Evolutionary conservation across 73 alveolate genomes (phyloP).

Genomic region (Paramecium primaurelia): DNA sequence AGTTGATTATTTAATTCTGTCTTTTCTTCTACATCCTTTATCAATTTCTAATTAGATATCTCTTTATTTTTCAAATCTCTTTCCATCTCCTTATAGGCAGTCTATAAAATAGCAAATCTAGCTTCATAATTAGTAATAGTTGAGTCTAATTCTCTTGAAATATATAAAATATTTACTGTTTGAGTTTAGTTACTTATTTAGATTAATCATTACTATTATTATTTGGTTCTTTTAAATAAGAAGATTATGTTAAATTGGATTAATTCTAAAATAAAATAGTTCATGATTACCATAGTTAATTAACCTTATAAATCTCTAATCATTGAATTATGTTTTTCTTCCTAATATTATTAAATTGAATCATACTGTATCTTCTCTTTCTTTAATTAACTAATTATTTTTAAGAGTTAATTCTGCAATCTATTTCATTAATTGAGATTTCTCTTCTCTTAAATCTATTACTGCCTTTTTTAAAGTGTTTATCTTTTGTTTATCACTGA

Average conservation of each 20-base stretch:
- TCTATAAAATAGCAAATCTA: neutral
- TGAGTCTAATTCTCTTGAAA: neutral
- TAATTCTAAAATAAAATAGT: neutral
- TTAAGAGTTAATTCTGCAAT: neutral
- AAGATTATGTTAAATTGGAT: neutral
- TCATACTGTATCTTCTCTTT: neutral
- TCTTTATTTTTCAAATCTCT: neutral
- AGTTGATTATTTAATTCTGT: neutral
- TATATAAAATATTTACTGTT: neutral
- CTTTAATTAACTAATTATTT: neutral
- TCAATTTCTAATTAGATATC: neutral
- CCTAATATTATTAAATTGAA: neutral
- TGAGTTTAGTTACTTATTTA: neutral
- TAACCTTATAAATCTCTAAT: neutral
- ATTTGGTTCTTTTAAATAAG: neutral
- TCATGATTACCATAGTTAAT: neutral
- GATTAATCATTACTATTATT: neutral
- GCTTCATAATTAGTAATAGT: neutral
- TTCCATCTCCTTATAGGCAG: slow-evolving; percentile 16
- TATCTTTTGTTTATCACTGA: neutral
- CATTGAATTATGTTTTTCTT: neutral
- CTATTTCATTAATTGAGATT: neutral
- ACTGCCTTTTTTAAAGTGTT: slow-evolving; percentile 21
- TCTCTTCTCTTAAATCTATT: slow-evolving; percentile 7
- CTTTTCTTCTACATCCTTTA: slow-evolving; percentile 13